phyloP scores from a whole-genome alignment of 768 basidiomycete species.

The Pisolithus orientalis region DNA sequence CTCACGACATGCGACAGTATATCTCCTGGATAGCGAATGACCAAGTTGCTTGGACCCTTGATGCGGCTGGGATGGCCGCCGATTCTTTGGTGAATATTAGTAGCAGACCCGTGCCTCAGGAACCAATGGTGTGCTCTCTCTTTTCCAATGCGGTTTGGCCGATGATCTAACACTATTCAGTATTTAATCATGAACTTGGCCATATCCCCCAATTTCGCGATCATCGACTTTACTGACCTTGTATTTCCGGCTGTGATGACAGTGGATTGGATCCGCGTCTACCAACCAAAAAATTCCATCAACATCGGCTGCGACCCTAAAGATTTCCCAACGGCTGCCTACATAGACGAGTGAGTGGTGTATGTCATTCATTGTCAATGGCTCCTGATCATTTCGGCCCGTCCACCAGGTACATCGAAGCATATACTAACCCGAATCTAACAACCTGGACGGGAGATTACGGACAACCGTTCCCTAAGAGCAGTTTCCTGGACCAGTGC shows the following conservation, averaged over 20 bases:
- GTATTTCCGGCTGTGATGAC: slow-evolving; percentile 69
- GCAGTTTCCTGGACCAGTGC: slow-evolving; percentile 53
- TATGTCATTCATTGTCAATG: neutral
- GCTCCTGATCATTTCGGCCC: slow-evolving; percentile 1
- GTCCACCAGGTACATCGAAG: slow-evolving; percentile 43
- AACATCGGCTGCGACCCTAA: slow-evolving; percentile 85
- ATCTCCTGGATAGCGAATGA: slow-evolving; percentile 72
- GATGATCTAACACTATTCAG: slow-evolving; percentile 30
- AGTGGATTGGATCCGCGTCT: slow-evolving; percentile 87
- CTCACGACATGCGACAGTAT: slow-evolving; percentile 40
- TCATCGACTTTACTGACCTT: slow-evolving; percentile 64
- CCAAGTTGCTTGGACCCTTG: slow-evolving; percentile 64
- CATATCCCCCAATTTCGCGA: slow-evolving; percentile 75
- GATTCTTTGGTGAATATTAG: slow-evolving; percentile 54
- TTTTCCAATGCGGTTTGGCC: neutral
- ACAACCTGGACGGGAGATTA: slow-evolving; percentile 70
- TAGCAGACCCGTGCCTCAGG: slow-evolving; percentile 67
- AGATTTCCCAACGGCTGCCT: slow-evolving; percentile 71
- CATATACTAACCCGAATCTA: slow-evolving; percentile 78
- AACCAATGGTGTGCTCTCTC: slow-evolving; percentile 61
- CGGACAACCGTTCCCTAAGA: slow-evolving; percentile 66
- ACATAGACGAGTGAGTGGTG: slow-evolving; percentile 63
- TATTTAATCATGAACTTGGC: slow-evolving; percentile 84
- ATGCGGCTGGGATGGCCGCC: slow-evolving; percentile 53
- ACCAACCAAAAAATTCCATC: slow-evolving; percentile 61